These are phyloP conservation scores for Metschnikowia amazonensis DNA, from an alignment of 805 yeast species.

Conservation along the genomic window DNA sequence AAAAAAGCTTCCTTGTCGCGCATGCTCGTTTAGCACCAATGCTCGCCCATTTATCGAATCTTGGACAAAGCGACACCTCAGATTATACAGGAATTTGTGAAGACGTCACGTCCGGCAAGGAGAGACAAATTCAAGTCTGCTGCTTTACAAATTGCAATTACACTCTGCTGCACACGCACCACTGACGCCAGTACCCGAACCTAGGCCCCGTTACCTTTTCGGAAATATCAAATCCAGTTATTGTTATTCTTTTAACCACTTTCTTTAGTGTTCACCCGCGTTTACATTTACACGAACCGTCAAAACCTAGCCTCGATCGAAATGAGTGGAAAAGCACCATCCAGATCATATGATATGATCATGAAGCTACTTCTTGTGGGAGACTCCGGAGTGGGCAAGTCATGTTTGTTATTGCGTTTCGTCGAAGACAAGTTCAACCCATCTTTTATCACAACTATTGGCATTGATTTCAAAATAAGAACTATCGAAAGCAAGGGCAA, in stretches of 20 bases:
- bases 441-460: constrained; percentile 93
- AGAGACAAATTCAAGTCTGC: background rate
- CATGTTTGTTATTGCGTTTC: constrained; percentile 86
- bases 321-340: constrained; percentile 59
- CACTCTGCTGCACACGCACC: constrained; percentile 1
- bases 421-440: constrained; percentile 97
- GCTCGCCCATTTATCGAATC: constrained; percentile 1
- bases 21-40: constrained; percentile 1
- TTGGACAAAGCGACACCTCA: background rate
- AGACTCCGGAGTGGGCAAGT: constrained; percentile 85
- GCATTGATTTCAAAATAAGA: constrained; percentile 96
- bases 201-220: background rate
- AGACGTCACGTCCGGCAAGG: constrained; percentile 13
- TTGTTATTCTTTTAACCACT: background rate
- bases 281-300: background rate
- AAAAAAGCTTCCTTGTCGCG: no score
- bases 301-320: background rate
- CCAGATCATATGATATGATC: constrained; percentile 82
- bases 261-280: background rate
- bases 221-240: background rate
- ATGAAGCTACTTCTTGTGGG: constrained; percentile 92
- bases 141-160: background rate
- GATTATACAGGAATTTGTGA: constrained; percentile 11
- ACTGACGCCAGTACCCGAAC: background rate
- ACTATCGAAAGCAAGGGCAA: constrained; percentile 92